Conservation (phyloP, 2,329 filamentous ascomycete species). For the Tolypocladium amazonense region DNA sequence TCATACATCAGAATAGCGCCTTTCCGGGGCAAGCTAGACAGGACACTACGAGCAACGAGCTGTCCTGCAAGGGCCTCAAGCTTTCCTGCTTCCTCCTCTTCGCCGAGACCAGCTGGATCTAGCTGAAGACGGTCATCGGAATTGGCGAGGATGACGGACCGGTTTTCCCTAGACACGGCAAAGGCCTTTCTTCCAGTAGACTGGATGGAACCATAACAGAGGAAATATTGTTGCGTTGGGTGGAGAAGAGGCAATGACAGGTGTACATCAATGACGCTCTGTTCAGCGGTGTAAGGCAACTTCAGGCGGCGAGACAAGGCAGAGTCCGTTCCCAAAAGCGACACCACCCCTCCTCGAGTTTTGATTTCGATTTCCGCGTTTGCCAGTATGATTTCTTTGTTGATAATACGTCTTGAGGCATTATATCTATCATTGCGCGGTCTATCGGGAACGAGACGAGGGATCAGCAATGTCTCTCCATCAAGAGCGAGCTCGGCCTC, state of each 20-base stretch:
- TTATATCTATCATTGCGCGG: not conserved
- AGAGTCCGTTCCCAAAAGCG: not conserved
- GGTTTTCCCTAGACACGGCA: not conserved
- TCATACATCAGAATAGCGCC: not conserved
- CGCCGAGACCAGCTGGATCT: not conserved
- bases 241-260: not conserved
- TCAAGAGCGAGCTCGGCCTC: not conserved
- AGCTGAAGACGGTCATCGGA: not conserved
- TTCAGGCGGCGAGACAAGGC: not conserved
- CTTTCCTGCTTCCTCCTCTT: not conserved
- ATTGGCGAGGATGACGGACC: not conserved
- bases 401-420: not conserved
- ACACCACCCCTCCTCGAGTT: not conserved
- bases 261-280: not conserved
- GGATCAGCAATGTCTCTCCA: not conserved
- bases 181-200: not conserved
- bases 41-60: not conserved
- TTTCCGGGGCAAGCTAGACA: not conserved
- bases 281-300: not conserved
- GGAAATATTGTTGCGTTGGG: not conserved
- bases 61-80: not conserved
- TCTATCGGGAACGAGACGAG: not conserved
- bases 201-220: not conserved
- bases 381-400: not conserved
- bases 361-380: not conserved